Base-by-base conservation (phyloP, 495 filamentous ascomycete genomes). In the Opeltia flavorubescens region DNA sequence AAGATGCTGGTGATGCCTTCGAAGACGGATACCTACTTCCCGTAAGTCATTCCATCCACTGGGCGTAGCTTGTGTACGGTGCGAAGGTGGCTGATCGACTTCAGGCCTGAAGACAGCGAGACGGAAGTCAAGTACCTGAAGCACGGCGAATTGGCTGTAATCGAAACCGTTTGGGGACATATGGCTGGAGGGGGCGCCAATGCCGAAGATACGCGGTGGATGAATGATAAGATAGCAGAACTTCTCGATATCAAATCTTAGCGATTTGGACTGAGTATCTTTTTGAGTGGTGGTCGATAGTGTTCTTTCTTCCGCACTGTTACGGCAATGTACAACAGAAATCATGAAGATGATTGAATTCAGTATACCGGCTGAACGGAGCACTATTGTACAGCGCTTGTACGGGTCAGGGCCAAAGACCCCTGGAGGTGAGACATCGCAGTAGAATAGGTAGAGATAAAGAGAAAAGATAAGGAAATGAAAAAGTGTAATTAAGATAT, bases 101-200 rank as follows among this genome's bases (percentile, higher is more conserved):
- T 9, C 18, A 48, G 45, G 35, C 45, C 43, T 5, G 62, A 65
- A 48, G 67, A 65, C 51, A 66, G 56, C 29, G 62, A 64, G 51
- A 53, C 57, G 26, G 69, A 72, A 57, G 55, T 68, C 4, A 57
- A 56, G 50, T 47, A 60, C 47, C 40, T 72, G 46, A 60, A 59
- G 51, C 46, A 60, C 33, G 68, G 62, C 28, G 50, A 58, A 38
- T 59, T 68, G 35, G 50, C 47, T 7, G 50, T 61, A 8, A 71
- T 71, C 50, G 60, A 63, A 27, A 66, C 54, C n/a, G 55, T 70
- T 27, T 71, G 63, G 66, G 69, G 69, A 3, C 69, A 72, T 62
- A 36, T 67, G 29, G 69, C 66, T 5, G 69, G 66, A 1, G 64
- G 61, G 15, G 67, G 66, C 21, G 65, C 47, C 13, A 64, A 51